Conservation (phyloP, 768 basidiomycete genomes). For the Neoboletus subvelutipes region DNA sequence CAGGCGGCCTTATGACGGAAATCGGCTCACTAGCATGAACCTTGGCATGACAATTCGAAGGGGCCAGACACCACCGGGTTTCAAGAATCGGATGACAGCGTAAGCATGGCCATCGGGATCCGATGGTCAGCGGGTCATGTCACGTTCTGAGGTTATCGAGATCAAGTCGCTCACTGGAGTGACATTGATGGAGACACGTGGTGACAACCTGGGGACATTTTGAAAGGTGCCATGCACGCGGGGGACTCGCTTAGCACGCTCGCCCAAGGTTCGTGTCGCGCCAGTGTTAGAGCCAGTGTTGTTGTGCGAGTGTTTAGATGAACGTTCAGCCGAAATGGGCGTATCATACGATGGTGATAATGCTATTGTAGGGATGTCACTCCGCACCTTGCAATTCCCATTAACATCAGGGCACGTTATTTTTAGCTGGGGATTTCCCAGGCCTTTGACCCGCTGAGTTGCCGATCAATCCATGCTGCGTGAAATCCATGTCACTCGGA, state of each 20-base stretch:
- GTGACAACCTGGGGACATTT: neutral
- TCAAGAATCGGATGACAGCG: neutral
- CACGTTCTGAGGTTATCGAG: neutral
- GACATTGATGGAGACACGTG: neutral
- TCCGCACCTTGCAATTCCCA: neutral
- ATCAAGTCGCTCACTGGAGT: neutral
- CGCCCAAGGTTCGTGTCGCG: neutral
- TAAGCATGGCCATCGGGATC: neutral
- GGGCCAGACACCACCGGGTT: neutral
- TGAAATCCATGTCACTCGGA: neutral
- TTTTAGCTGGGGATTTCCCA: neutral
- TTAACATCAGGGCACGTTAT: neutral
- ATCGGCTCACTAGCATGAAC: neutral
- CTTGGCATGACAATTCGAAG: neutral
- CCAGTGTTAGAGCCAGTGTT: neutral
- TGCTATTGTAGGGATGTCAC: neutral
- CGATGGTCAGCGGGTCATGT: conserved; percentile 4
- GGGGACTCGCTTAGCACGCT: neutral
- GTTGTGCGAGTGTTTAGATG: neutral
- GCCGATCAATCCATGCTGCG: neutral
- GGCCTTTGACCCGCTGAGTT: neutral
- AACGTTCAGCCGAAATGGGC: neutral
- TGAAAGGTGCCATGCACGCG: neutral
- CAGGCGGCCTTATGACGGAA: neutral
- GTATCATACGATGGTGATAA: neutral